Percentiles rank a stretch among this genome's conserved stretches.
phyloP scores from a whole-genome alignment of 139 green algal species.

The Chlamydomonas asymmetrica region DNA sequence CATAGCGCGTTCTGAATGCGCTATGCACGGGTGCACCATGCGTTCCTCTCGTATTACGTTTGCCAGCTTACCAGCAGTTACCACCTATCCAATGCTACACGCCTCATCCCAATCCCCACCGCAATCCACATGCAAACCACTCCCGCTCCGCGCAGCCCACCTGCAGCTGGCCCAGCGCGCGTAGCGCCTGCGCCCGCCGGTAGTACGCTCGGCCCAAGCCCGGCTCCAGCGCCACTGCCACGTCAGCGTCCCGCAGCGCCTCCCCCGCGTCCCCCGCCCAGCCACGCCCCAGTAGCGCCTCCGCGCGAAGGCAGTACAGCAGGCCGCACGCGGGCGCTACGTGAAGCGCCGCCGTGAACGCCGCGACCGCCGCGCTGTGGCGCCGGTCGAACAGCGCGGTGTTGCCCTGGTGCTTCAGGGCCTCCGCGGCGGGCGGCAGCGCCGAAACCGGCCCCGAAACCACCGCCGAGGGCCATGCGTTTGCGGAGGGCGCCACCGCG shows the following conservation, averaged over 20 bases:
- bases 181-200: conserved; percentile 54
- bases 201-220: conserved; percentile 34
- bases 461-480: too few relatives aligned
- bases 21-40: too few relatives aligned
- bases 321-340: conserved; percentile 37
- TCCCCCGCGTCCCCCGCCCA: conserved; percentile 65
- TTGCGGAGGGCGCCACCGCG: too few relatives aligned
- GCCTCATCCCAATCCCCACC: neutral
- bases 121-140: neutral
- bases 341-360: conserved; percentile 55
- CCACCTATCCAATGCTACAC: too few relatives aligned
- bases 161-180: conserved; percentile 49
- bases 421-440: conserved; percentile 50
- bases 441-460: too few relatives aligned
- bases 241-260: conserved; percentile 64
- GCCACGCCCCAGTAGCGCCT: conserved; percentile 52
- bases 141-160: conserved; percentile 7
- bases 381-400: conserved; percentile 47
- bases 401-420: conserved; percentile 53
- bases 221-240: conserved; percentile 43
- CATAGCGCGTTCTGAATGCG: too few relatives aligned
- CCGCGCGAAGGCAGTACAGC: conserved; percentile 48
- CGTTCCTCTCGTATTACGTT: too few relatives aligned
- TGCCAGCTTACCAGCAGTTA: too few relatives aligned
- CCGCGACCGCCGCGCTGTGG: conserved; percentile 37